Conservation (phyloP, 2,329 filamentous ascomycete species). For the Botryosphaeria agaves region DNA sequence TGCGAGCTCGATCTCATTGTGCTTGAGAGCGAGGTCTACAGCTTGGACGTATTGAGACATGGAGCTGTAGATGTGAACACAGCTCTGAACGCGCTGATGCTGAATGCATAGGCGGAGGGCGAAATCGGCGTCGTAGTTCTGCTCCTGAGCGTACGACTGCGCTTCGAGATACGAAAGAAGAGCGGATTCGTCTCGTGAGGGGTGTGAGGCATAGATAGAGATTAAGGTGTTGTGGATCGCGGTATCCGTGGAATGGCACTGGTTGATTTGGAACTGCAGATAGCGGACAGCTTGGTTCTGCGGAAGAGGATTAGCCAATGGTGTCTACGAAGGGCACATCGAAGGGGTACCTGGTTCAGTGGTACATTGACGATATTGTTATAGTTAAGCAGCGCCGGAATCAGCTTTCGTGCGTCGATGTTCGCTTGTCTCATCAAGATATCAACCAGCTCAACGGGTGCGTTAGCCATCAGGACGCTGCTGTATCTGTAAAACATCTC, state of each 20-base stretch:
- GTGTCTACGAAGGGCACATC: background rate
- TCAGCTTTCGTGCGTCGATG: conserved; percentile 70
- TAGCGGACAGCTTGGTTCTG: conserved; percentile 86
- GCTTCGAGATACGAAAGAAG: conserved; percentile 80
- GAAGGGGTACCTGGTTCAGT: conserved; percentile 21
- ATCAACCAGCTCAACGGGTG: conserved; percentile 73
- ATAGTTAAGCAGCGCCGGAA: conserved; percentile 87
- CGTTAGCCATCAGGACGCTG: conserved; percentile 88
- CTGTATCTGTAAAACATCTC: conserved; percentile 95
- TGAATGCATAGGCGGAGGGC: conserved; percentile 90
- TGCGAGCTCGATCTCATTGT: conserved; percentile 79
- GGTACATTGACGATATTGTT: conserved; percentile 58
- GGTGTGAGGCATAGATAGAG: conserved; percentile 81
- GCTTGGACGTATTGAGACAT: conserved; percentile 93
- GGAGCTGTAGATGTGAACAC: conserved; percentile 90
- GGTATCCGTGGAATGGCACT: conserved; percentile 60
- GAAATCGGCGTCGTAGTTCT: conserved; percentile 87
- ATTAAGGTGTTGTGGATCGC: conserved; percentile 95
- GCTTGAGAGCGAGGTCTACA: conserved; percentile 78
- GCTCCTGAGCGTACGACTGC: conserved; percentile 57
- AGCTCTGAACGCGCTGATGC: conserved; percentile 79
- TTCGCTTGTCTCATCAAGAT: conserved; percentile 84
- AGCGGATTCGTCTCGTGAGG: conserved; percentile 67
- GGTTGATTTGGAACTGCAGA: conserved; percentile 81
- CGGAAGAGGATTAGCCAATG: background rate